These are phyloP conservation scores for Cryptococcus sp. DNA, from an alignment of 1,284 basidiomycete species.

Conservation along the genomic window DNA sequence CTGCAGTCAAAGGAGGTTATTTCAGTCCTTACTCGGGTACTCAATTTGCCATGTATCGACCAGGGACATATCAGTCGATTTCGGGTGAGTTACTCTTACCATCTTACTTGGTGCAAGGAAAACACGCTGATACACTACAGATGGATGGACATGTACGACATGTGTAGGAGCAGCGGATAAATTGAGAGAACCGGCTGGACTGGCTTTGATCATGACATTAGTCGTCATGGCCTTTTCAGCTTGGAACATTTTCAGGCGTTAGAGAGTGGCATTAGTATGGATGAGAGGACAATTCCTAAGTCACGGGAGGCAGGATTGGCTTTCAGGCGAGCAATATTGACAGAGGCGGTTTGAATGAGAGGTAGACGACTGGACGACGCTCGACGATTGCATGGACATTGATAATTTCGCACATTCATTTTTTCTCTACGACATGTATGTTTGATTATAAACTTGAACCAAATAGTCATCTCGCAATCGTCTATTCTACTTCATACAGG, in stretches of 20 bases:
- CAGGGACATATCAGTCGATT: conserved; percentile 68
- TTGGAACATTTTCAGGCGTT: conserved; percentile 33
- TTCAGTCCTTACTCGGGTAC: conserved; percentile 66
- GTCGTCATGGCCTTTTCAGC: conserved; percentile 56
- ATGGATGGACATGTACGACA: conserved; percentile 68
- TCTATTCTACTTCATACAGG: not conserved
- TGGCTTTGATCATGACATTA: conserved; percentile 40
- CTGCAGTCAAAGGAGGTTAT: conserved; percentile 59
- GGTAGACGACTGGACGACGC: not conserved
- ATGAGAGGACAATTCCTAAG: not conserved
- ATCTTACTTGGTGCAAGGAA: not conserved
- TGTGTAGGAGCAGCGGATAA: conserved; percentile 56
- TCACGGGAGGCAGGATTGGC: not conserved
- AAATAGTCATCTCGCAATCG: too few relatives aligned
- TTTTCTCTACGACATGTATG: too few relatives aligned
- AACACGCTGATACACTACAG: conserved; percentile 7
- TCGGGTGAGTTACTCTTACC: conserved; percentile 54
- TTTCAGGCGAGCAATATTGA: too few relatives aligned
- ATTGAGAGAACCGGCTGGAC: conserved; percentile 58
- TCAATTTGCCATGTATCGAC: conserved; percentile 80
- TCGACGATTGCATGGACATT: not conserved
- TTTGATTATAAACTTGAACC: too few relatives aligned
- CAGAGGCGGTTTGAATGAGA: too few relatives aligned
- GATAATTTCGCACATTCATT: not conserved
- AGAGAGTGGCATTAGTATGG: not conserved